Percentiles rank a stretch among this genome's conserved stretches.
These are phyloP conservation scores for Coemansia sp. DNA, from an alignment of 192 early-diverging fungal genomes.

Conservation along the genomic window DNA sequence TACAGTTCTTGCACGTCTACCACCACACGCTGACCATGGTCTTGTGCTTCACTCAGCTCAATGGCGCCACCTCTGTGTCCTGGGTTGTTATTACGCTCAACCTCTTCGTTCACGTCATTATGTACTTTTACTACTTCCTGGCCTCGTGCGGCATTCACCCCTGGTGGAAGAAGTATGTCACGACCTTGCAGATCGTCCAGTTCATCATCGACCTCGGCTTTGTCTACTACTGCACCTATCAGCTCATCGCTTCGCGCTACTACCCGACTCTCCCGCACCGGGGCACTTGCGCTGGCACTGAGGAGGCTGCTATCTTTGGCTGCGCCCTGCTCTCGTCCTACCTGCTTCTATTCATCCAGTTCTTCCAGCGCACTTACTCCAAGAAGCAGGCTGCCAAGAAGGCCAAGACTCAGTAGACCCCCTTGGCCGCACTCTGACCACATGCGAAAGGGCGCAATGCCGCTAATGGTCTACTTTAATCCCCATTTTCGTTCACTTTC, in stretches of 20 bases:
- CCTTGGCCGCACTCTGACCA: neutral
- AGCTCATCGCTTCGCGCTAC: slow-evolving; percentile 72
- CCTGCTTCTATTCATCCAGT: slow-evolving; percentile 88
- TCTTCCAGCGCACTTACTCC: slow-evolving; percentile 82
- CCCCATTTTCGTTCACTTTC: neutral
- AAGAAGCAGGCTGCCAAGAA: slow-evolving; percentile 56
- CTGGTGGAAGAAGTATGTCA: slow-evolving; percentile 95
- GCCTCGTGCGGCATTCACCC: slow-evolving; percentile 73
- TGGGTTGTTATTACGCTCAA: slow-evolving; percentile 71
- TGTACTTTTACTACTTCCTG: slow-evolving; percentile 91
- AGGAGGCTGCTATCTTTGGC: slow-evolving; percentile 80
- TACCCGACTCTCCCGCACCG: slow-evolving; percentile 60
- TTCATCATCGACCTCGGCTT: slow-evolving; percentile 86
- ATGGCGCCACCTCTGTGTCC: slow-evolving; percentile 68
- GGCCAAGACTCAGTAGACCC: slow-evolving; percentile 51
- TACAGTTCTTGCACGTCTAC: slow-evolving; percentile 91
- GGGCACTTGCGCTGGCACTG: slow-evolving; percentile 75
- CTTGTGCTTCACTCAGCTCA: slow-evolving; percentile 82
- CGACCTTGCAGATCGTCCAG: slow-evolving; percentile 87
- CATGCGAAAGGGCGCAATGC: neutral
- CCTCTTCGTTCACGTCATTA: slow-evolving; percentile 85
- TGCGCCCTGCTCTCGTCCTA: slow-evolving; percentile 78
- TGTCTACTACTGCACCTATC: slow-evolving; percentile 88
- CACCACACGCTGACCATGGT: slow-evolving; percentile 91
- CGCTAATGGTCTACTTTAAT: neutral